These are phyloP conservation scores for Claviceps sp. DNA, from an alignment of 2,329 filamentous ascomycete species.

Conservation along the genomic window DNA sequence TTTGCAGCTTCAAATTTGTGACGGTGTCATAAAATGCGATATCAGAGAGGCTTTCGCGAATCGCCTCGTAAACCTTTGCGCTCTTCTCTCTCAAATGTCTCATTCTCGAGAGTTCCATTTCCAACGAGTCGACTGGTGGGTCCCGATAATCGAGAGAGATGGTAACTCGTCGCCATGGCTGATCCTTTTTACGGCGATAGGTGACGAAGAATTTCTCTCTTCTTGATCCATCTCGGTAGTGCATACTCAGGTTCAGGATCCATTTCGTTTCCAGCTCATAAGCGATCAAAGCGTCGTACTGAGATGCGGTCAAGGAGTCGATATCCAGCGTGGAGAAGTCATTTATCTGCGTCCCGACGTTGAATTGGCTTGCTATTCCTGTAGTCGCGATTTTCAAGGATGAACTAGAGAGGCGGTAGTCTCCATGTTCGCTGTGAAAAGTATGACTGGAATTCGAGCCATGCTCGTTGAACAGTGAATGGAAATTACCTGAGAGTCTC, in stretches of 20 bases:
- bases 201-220: constrained; percentile 98
- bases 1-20: constrained; percentile 89
- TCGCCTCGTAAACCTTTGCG: constrained; percentile 83
- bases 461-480: constrained; percentile 2
- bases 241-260: constrained; percentile 98
- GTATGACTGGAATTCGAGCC: not conserved
- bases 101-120: constrained; percentile 64
- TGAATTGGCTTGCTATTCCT: not conserved
- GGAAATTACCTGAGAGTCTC: constrained; percentile 30
- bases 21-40: constrained; percentile 96
- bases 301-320: constrained; percentile 35
- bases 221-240: constrained; percentile 84
- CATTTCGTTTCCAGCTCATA: constrained; percentile 77
- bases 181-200: constrained; percentile 69
- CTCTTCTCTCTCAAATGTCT: constrained; percentile 86
- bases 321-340: constrained; percentile 25
- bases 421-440: not conserved
- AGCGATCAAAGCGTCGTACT: constrained; percentile 52
- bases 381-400: not conserved
- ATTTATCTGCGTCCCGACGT: constrained; percentile 15
- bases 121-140: constrained; percentile 67
- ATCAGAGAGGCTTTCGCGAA: constrained; percentile 79
- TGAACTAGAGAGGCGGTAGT: not conserved
- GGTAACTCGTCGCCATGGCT: constrained; percentile 74
- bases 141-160: constrained; percentile 87